Evolutionary conservation across 495 filamentous ascomycete species (phyloP).

Genomic region (Aspergillus carlsbadensis): DNA sequence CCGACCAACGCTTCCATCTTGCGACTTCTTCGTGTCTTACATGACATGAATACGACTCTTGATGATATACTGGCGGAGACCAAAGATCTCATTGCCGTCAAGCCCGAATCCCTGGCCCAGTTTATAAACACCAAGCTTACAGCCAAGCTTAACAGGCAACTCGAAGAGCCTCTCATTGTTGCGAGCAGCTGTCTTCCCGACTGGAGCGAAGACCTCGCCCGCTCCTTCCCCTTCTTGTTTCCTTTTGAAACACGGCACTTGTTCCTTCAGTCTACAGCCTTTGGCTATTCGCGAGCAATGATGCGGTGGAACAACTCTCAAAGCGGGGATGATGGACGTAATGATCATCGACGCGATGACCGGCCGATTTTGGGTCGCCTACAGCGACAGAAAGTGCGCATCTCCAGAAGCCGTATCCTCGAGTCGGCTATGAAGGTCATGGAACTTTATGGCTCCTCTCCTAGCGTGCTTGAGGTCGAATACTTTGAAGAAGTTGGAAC

Average conservation of each 20-base stretch:
- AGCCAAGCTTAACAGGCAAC: conserved; percentile 95
- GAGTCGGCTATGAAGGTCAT: conserved; percentile 99
- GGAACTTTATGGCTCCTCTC: conserved; percentile 95
- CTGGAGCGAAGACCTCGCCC: conserved; percentile 97
- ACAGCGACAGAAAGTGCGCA: conserved; percentile 96
- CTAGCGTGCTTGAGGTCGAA: conserved; percentile 94
- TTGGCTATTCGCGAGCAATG: conserved; percentile 98
- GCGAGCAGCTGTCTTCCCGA: conserved; percentile 94
- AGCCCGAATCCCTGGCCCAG: conserved; percentile 83
- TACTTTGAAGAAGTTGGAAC: conserved; percentile 99
- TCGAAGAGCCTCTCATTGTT: conserved; percentile 98
- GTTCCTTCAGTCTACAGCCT: conserved; percentile 96
- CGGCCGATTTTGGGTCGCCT: conserved; percentile 89
- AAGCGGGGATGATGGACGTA: conserved; percentile 70
- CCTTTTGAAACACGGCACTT: conserved; percentile 97
- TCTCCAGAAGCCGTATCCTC: conserved; percentile 86
- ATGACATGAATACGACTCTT: conserved; percentile 91
- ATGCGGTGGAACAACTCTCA: conserved; percentile 94
- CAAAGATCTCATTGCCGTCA: conserved; percentile 66
- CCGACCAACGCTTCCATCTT: conserved; percentile 83
- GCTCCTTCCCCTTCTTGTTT: conserved; percentile 96
- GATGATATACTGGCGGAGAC: conserved; percentile 95
- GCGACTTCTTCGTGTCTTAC: conserved; percentile 83
- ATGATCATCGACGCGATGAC: conserved; percentile 83
- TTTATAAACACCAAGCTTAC: conserved; percentile 99